phyloP scores from a whole-genome alignment of 345 rosid genomes.

The Citrus cavaleriei region DNA sequence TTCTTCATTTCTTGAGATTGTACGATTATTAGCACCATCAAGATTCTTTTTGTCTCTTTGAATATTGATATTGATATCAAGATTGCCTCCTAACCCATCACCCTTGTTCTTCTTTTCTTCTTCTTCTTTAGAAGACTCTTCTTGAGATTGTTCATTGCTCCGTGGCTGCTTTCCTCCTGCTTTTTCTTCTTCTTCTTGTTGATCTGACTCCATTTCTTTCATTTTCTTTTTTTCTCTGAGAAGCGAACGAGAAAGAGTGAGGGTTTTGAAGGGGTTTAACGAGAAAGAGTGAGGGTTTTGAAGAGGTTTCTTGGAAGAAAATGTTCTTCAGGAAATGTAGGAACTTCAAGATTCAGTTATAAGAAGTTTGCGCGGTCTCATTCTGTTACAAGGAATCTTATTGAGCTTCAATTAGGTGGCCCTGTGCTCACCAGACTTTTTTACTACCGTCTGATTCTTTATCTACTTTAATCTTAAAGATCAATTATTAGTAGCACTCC shows the following conservation, averaged over 20 bases:
- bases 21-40: background rate
- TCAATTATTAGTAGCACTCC: too few species aligned
- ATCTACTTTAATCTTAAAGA: too few species aligned
- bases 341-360: too few species aligned
- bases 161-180: background rate
- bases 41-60: background rate
- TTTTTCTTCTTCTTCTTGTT: background rate
- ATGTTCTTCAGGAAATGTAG: too few species aligned
- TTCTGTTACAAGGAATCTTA: too few species aligned
- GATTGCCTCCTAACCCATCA: background rate
- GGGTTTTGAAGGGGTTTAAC: too few species aligned
- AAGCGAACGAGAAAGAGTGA: background rate
- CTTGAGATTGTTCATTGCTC: too few species aligned
- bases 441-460: too few species aligned
- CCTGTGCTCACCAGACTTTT: fast-evolving
- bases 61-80: background rate
- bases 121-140: background rate
- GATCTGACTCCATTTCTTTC: background rate
- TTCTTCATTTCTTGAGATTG: background rate
- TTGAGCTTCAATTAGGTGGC: too few species aligned
- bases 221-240: background rate
- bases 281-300: background rate
- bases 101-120: background rate
- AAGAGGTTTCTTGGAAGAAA: too few species aligned
- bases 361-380: too few species aligned